Evolutionary conservation across 2,329 filamentous ascomycete species (phyloP).

Genomic region (Exophiala phaeomuriformis): DNA sequence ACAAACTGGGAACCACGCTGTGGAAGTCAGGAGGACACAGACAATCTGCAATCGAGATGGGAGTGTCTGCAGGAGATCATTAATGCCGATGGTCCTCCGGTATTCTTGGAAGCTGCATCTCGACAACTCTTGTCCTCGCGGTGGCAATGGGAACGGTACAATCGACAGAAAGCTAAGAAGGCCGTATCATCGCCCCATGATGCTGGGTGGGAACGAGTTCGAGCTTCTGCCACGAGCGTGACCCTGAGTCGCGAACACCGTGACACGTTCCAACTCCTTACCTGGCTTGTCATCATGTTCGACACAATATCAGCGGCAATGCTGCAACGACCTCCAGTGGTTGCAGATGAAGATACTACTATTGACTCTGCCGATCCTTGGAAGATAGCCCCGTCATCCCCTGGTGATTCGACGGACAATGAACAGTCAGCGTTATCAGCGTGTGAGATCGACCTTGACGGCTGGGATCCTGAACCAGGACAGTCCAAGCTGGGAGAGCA

Average conservation of each 20-base stretch:
- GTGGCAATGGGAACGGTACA: neutral
- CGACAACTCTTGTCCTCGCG: neutral
- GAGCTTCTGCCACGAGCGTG: neutral
- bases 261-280: conserved; percentile 48
- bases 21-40: neutral
- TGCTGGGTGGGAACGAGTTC: neutral
- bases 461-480: neutral
- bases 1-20: neutral
- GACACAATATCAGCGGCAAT: conserved; percentile 52
- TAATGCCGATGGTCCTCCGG: conserved; percentile 1
- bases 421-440: neutral
- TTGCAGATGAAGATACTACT: conserved; percentile 43
- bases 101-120: neutral
- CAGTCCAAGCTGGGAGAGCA: neutral
- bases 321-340: conserved; percentile 38
- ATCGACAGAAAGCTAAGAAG: neutral
- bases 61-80: conserved; percentile 1
- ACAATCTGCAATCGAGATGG: neutral
- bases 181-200: neutral
- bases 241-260: conserved; percentile 26
- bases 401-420: neutral
- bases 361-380: conserved; percentile 13
- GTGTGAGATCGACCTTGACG: neutral
- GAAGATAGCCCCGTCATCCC: neutral
- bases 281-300: conserved; percentile 56